Evolutionary conservation across 2,329 filamentous ascomycete species (phyloP), one percentile per base, ranked within the genome.

Genomic region (Mycosphaerella arachidis): DNA sequence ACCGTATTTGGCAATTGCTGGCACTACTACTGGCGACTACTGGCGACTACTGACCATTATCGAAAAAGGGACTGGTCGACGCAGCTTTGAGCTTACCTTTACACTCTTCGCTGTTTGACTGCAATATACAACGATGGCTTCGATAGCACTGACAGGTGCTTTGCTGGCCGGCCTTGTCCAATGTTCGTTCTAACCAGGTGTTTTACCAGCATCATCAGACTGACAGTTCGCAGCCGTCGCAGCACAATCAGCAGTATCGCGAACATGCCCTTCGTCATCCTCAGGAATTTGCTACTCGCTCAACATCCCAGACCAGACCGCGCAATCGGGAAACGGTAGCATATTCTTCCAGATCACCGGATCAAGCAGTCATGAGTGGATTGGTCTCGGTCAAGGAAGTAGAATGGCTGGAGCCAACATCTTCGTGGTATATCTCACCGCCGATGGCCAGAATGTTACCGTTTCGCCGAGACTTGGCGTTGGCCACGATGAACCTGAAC

Each of bases 291-390:
- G 76, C 72, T 85, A 78, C 67, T 75, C 76, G 7, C 74, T 86
- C 62, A 84, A 82, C 68, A 78, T 86, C 4, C 83, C 84, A 6
- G 71, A 78, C 27, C 69, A 72, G 29, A 84, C 83, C 3, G 79
- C 80, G 0, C 77, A 75, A 4, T 79, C 78, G 16, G 80, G 79
- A 6, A 75, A 63, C 35, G 82, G 84, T 16, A 81, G 84, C 60
- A 80, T 86, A 56, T 86, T 79, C 71, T 80, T 86, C 68, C 82
- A 84, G 58, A 77, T 86, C 55, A 78, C 77, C 48, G 81, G 80
- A 3, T 82, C 84, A 3, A 77, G 76, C 40, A 75, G 70, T 8
- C 78, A 82, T 68, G 72, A 79, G 72, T 86, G 81, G 80, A 77
- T 84, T 35, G 81, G 77, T 7, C 71, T 86, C 5, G 84, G 82